Evolutionary conservation across 805 yeast species (phyloP), one percentile per base, ranked within the genome.

Genomic region (Saturnispora dispora): DNA sequence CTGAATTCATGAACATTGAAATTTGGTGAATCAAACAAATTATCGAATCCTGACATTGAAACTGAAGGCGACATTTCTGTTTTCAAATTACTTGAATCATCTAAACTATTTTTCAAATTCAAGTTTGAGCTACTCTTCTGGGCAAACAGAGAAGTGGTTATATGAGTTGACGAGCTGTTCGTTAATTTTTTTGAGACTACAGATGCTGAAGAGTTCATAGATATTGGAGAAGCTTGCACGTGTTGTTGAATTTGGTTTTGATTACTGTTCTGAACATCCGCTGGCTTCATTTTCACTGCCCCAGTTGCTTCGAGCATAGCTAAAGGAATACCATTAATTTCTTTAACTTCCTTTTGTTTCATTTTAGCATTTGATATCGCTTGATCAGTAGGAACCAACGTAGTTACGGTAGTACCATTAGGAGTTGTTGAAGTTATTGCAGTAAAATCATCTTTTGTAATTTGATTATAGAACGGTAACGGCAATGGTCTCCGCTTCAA

Each of bases 351-450:
- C 68, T 80, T 64, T 1, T 81, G 81, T 52, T 72, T 71, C 42
- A 77, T 77, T 22, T 78, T 73, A 0, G 87, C 87, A 51, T 76
- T 78, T 30, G 69, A 69, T 69, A 86, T 73, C 0, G 95, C 93
- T 54, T 78, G 79, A 61, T 84, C 85, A 0, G 96, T 88, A 2
- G 96, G 96, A 1, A 88, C 90, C 57, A 89, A 74, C 0, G 90
- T 88, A 0, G 96, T 89, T 22, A 88, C 76, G 0, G 96, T 87
- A 0, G 96, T 89, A 51, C 97, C 97, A 58, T 87, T 87, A 1
- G 96, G 96, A 0, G 96, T 85, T 0, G 95, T 89, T 2, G 88
- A 81, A 1, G 89, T 83, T 30, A 85, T 80, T 0, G 96, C 83
- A 47, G 83, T 84, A 69, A 88, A 89, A 64, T 88, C 91, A 64